phyloP scores from a whole-genome alignment of 495 filamentous ascomycete species.

The Podospora pseudopauciseta region DNA sequence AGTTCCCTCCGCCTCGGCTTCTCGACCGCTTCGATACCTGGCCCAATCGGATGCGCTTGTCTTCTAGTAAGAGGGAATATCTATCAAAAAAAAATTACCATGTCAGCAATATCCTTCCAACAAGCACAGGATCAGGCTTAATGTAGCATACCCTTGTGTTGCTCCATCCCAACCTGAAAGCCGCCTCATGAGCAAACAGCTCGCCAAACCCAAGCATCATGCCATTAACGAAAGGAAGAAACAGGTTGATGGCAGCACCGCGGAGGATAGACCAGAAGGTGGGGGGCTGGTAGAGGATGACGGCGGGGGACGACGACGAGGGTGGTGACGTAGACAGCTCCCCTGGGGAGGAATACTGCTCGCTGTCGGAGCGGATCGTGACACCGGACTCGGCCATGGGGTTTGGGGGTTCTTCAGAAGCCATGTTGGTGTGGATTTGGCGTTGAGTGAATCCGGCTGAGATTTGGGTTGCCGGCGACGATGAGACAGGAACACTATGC shows the following conservation, averaged over 20 bases:
- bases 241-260: slow-evolving; percentile 88
- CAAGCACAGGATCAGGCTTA: background rate
- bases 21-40: slow-evolving; percentile 50
- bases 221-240: slow-evolving; percentile 95
- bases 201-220: slow-evolving; percentile 98
- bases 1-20: slow-evolving; percentile 35
- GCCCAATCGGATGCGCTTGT: slow-evolving; percentile 47
- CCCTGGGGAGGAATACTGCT: slow-evolving; percentile 75
- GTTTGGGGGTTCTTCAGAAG: slow-evolving; percentile 50
- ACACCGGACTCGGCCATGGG: slow-evolving; percentile 74
- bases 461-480: background rate
- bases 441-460: background rate
- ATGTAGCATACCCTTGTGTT: slow-evolving; percentile 72
- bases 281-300: slow-evolving; percentile 87
- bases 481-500: background rate
- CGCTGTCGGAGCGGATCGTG: slow-evolving; percentile 86
- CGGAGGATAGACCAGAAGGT: slow-evolving; percentile 79
- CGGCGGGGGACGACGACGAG: slow-evolving; percentile 63
- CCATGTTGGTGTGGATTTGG: slow-evolving; percentile 29
- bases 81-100: slow-evolving; percentile 23
- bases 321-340: slow-evolving; percentile 58
- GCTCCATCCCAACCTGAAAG: slow-evolving; percentile 88
- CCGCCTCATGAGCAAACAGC: slow-evolving; percentile 90
- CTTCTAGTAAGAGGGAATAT: slow-evolving; percentile 47
- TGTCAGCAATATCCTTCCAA: slow-evolving; percentile 7